phyloP scores from a whole-genome alignment of 2,329 filamentous ascomycete species.

The Chrysosporium keratinophilum region DNA sequence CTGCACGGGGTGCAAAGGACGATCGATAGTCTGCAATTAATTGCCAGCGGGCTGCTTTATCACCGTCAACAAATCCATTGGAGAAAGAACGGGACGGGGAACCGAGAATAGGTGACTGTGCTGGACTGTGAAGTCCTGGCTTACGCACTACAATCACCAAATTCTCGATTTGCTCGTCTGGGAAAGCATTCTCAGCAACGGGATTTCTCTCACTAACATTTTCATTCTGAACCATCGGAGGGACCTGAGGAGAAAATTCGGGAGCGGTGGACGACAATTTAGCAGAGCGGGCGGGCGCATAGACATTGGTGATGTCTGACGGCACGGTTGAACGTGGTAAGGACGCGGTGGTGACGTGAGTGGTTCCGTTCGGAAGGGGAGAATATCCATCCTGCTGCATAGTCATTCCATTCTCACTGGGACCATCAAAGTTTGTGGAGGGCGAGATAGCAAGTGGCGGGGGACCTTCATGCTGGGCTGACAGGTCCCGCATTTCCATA shows the following conservation, averaged over 20 bases:
- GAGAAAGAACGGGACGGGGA: slow-evolving; percentile 43
- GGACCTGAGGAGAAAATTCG: slow-evolving; percentile 46
- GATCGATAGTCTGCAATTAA: slow-evolving; percentile 33
- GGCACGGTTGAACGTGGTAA: slow-evolving; percentile 9
- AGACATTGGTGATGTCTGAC: slow-evolving; percentile 32
- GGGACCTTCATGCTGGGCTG: slow-evolving; percentile 65
- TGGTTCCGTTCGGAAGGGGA: slow-evolving; percentile 24
- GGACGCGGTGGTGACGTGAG: slow-evolving; percentile 14
- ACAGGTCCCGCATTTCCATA: slow-evolving; percentile 58
- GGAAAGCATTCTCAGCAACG: slow-evolving; percentile 37
- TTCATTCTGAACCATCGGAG: slow-evolving; percentile 25
- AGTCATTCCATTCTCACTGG: slow-evolving; percentile 33
- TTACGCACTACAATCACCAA: slow-evolving; percentile 45
- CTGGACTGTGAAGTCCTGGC: slow-evolving; percentile 28
- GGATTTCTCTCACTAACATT: slow-evolving; percentile 29
- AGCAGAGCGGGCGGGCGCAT: slow-evolving; percentile 35
- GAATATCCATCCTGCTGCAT: slow-evolving; percentile 24
- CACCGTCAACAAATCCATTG: slow-evolving; percentile 47
- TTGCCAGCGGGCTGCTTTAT: slow-evolving; percentile 41
- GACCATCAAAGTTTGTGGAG: slow-evolving; percentile 19
- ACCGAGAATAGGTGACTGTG: slow-evolving; percentile 30
- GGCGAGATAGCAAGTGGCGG: slow-evolving; percentile 32
- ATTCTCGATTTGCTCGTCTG: slow-evolving; percentile 43
- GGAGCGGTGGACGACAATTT: slow-evolving; percentile 54
- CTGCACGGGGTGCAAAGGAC: slow-evolving; percentile 26